Evolutionary conservation across 1,284 basidiomycete genomes (phyloP).

Genomic region (Rhizoctonia solani): DNA sequence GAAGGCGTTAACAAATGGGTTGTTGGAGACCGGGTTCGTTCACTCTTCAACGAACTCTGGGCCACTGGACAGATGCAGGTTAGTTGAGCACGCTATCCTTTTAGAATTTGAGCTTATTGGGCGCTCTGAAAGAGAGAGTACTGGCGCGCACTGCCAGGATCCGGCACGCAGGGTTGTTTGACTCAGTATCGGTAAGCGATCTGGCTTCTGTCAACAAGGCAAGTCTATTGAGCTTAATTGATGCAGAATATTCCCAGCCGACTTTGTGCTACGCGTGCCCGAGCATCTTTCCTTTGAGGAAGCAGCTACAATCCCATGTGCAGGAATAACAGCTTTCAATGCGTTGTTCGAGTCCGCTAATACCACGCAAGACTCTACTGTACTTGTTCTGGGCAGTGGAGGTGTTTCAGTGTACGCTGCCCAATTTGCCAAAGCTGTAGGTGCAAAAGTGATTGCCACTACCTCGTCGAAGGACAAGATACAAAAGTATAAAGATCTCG

Average conservation of each 20-base stretch:
- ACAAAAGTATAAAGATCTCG: too few relatives aligned
- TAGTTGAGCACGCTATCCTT: neutral
- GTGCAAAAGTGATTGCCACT: too few relatives aligned
- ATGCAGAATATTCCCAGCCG: conserved; percentile 42
- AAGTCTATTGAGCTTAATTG: conserved; percentile 38
- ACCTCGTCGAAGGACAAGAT: too few relatives aligned
- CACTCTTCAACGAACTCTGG: conserved; percentile 52
- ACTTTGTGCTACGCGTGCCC: neutral
- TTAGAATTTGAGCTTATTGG: neutral
- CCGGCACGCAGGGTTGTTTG: neutral
- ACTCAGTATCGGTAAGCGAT: conserved; percentile 51
- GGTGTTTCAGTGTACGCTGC: too few relatives aligned
- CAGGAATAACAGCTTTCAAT: conserved; percentile 58
- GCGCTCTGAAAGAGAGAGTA: neutral
- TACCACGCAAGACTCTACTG: conserved; percentile 53
- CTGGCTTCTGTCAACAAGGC: neutral
- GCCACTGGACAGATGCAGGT: conserved; percentile 50
- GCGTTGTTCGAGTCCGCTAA: conserved; percentile 51
- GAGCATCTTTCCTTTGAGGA: conserved; percentile 36
- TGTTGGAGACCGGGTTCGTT: conserved; percentile 60
- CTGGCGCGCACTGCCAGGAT: neutral
- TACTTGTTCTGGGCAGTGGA: conserved; percentile 60
- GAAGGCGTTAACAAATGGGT: conserved; percentile 55
- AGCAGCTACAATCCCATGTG: conserved; percentile 48
- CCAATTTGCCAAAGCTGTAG: too few relatives aligned